Evolutionary conservation across 805 yeast species (phyloP).

Genomic region (Metschnikowia cubensis): DNA sequence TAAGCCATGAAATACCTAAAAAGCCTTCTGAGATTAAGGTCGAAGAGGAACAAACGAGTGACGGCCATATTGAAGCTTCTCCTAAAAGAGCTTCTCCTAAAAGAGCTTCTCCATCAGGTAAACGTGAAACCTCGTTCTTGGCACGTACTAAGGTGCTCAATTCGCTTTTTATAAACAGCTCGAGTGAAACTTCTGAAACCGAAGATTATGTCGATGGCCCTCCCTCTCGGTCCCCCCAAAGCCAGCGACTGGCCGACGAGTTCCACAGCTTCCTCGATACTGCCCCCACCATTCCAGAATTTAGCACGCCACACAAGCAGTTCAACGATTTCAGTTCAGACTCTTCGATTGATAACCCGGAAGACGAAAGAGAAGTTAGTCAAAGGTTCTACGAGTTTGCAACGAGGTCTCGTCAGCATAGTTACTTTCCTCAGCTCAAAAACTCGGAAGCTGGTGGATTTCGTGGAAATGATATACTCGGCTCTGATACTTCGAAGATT

Average conservation of each 20-base stretch:
- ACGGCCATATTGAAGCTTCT: background rate
- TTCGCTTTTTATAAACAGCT: background rate
- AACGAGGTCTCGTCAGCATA: slow-evolving; percentile 9
- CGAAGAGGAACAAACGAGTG: background rate
- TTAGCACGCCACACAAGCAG: background rate
- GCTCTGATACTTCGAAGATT: background rate
- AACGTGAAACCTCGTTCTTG: background rate
- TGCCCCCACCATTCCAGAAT: background rate
- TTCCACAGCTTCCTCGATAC: background rate
- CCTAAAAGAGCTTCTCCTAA: background rate
- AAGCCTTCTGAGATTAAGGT: background rate
- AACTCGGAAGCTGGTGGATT: background rate
- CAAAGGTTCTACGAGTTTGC: slow-evolving; percentile 11
- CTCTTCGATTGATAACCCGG: slow-evolving; percentile 9
- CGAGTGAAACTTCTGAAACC: background rate
- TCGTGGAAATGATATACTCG: background rate
- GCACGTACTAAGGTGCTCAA: background rate
- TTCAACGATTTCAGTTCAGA: slow-evolving; percentile 14
- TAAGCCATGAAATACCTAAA: background rate
- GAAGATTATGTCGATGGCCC: background rate
- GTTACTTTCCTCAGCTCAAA: background rate
- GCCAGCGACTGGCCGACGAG: background rate
- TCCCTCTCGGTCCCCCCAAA: background rate
- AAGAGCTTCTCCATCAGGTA: no score
- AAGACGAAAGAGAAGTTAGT: slow-evolving; percentile 9